Conservation (phyloP, 495 filamentous ascomycete species). For the Tuber calosporum region DNA sequence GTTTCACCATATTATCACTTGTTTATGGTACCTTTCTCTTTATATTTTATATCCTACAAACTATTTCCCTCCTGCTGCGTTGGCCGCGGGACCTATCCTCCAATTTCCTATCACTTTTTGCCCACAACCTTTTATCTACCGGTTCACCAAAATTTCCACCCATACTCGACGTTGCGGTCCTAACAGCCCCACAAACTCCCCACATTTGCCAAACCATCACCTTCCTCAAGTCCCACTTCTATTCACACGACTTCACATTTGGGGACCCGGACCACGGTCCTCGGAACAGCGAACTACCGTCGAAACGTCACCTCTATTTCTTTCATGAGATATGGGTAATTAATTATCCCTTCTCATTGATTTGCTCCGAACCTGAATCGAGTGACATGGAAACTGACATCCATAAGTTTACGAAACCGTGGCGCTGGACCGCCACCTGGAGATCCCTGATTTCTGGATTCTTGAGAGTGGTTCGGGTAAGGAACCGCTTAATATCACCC, state of each 20-base stretch:
- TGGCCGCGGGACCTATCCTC: neutral
- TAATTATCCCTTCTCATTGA: neutral
- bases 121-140: neutral
- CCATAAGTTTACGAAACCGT: neutral
- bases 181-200: neutral
- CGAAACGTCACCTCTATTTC: neutral
- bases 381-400: neutral
- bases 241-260: neutral
- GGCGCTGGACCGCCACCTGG: neutral
- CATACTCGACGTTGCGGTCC: neutral
- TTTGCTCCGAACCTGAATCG: neutral
- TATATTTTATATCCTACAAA: neutral
- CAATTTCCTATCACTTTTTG: neutral
- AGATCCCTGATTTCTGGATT: neutral
- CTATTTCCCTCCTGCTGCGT: neutral
- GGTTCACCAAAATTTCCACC: neutral
- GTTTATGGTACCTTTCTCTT: neutral
- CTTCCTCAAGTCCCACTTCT: neutral
- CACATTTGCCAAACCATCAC: neutral
- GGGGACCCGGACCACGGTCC: neutral
- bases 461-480: neutral
- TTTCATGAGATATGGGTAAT: neutral
- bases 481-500: neutral
- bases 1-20: neutral
- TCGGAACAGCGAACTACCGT: neutral